Percentiles rank a stretch among this genome's conserved stretches.
These are phyloP conservation scores for Lactarius evosmus DNA, from an alignment of 768 basidiomycete species.

Conservation along the genomic window DNA sequence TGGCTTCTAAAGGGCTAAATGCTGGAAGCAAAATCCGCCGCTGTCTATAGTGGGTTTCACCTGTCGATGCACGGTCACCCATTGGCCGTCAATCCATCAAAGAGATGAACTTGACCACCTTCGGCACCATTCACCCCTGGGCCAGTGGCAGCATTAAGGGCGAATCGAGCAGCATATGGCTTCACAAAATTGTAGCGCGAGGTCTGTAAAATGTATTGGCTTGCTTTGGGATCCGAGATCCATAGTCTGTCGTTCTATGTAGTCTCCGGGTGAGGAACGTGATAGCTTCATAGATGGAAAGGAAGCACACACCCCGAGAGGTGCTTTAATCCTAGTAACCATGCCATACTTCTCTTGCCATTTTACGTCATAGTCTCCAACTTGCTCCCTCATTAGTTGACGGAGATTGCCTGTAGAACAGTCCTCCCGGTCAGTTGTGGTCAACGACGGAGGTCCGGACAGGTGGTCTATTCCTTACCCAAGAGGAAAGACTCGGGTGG, in stretches of 20 bases:
- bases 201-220: slow-evolving; percentile 24
- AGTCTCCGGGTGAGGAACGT: neutral
- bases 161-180: slow-evolving; percentile 24
- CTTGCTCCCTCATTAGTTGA: slow-evolving; percentile 21
- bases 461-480: slow-evolving; percentile 2
- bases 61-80: slow-evolving; percentile 8
- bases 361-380: slow-evolving; percentile 14
- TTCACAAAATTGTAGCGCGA: slow-evolving; percentile 24
- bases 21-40: slow-evolving; percentile 18
- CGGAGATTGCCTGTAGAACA: slow-evolving; percentile 13
- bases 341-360: slow-evolving; percentile 16
- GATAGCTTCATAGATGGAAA: too few species aligned
- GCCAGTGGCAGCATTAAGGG: slow-evolving; percentile 20
- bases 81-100: neutral
- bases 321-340: slow-evolving; percentile 17
- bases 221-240: slow-evolving; percentile 24
- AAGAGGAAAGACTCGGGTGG: slow-evolving; percentile 22
- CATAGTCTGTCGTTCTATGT: slow-evolving; percentile 17
- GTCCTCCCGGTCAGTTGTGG: neutral
- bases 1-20: slow-evolving; percentile 14
- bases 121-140: slow-evolving; percentile 22
- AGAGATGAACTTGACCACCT: slow-evolving; percentile 1
- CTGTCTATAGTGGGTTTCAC: slow-evolving; percentile 19
- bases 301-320: slow-evolving; percentile 17
- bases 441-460: neutral